phyloP scores from a whole-genome alignment of 495 filamentous ascomycete species.

The Astrothelium macrocarpum region DNA sequence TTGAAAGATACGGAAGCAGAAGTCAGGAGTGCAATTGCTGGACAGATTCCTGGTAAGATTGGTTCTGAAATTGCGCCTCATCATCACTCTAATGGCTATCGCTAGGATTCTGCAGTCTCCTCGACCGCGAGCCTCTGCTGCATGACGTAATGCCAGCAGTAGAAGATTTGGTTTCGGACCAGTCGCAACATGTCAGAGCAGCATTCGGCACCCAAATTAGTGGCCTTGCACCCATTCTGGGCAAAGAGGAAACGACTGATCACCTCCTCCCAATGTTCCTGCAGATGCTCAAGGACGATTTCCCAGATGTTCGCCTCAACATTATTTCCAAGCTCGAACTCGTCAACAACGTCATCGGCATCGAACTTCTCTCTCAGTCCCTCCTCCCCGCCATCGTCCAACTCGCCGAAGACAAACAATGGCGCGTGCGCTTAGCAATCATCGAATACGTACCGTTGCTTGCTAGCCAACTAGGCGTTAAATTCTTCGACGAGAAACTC shows the following conservation, averaged over 20 bases:
- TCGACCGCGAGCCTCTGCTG: slow-evolving; percentile 78
- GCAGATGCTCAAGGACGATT: slow-evolving; percentile 98
- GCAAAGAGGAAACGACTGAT: slow-evolving; percentile 94
- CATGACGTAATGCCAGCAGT: slow-evolving; percentile 96
- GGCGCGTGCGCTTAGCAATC: slow-evolving; percentile 94
- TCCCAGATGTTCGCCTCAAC: slow-evolving; percentile 92
- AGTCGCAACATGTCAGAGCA: slow-evolving; percentile 92
- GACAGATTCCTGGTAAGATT: slow-evolving; percentile 78
- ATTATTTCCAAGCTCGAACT: slow-evolving; percentile 98
- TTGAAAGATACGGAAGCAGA: slow-evolving; percentile 96
- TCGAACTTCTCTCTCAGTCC: slow-evolving; percentile 90
- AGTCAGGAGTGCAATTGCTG: slow-evolving; percentile 92
- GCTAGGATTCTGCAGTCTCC: slow-evolving; percentile 78
- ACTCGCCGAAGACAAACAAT: slow-evolving; percentile 97
- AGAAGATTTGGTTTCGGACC: slow-evolving; percentile 90
- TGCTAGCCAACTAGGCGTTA: slow-evolving; percentile 87
- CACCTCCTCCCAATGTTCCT: slow-evolving; percentile 98
- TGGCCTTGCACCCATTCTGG: slow-evolving; percentile 89
- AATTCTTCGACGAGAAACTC: slow-evolving; percentile 97
- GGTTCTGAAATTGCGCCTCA: not conserved
- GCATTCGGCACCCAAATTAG: slow-evolving; percentile 95
- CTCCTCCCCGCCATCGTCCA: slow-evolving; percentile 97
- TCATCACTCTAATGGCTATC: slow-evolving; percentile 5
- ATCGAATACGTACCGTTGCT: slow-evolving; percentile 98
- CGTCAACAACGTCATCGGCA: slow-evolving; percentile 98